These are phyloP conservation scores for Fusarium veterinarium DNA, from an alignment of 2,329 filamentous ascomycete species.

Conservation along the genomic window DNA sequence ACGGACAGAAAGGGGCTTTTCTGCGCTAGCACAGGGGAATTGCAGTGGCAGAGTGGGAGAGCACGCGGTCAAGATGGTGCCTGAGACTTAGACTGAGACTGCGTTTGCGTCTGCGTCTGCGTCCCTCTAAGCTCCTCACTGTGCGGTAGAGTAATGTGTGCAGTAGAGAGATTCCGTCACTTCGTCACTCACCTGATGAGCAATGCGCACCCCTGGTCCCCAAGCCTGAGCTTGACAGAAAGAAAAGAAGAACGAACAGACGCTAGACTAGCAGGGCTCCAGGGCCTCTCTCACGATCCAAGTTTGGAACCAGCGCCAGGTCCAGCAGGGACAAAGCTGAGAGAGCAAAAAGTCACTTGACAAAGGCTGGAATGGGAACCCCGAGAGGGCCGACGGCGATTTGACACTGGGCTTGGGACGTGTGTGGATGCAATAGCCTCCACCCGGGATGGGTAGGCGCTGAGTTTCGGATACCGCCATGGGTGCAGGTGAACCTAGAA, in stretches of 20 bases:
- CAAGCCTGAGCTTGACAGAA: conserved; percentile 8
- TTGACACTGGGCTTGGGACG: conserved; percentile 39
- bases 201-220: conserved; percentile 32
- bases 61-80: conserved; percentile 38
- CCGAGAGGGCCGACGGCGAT: conserved; percentile 32
- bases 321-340: conserved; percentile 18
- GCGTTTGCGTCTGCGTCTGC: neutral
- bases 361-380: conserved; percentile 41
- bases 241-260: neutral
- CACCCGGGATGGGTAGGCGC: conserved; percentile 37
- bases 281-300: conserved; percentile 20
- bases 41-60: conserved; percentile 21
- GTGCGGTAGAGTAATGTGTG: conserved; percentile 4
- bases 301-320: conserved; percentile 26
- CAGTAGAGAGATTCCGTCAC: conserved; percentile 11
- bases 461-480: conserved; percentile 36
- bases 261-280: conserved; percentile 22
- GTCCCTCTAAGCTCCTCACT: conserved; percentile 9
- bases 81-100: conserved; percentile 34
- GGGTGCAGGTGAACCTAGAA: conserved; percentile 18
- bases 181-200: conserved; percentile 41
- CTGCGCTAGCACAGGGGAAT: conserved; percentile 42
- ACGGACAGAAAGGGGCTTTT: conserved; percentile 39
- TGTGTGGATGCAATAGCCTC: conserved; percentile 14
- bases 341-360: conserved; percentile 41